A percentile compares a stretch with the other conserved stretches of the same genome.
phyloP scores from a whole-genome alignment of 2,329 filamentous ascomycete genomes.

The Aspergillus intermedius region DNA sequence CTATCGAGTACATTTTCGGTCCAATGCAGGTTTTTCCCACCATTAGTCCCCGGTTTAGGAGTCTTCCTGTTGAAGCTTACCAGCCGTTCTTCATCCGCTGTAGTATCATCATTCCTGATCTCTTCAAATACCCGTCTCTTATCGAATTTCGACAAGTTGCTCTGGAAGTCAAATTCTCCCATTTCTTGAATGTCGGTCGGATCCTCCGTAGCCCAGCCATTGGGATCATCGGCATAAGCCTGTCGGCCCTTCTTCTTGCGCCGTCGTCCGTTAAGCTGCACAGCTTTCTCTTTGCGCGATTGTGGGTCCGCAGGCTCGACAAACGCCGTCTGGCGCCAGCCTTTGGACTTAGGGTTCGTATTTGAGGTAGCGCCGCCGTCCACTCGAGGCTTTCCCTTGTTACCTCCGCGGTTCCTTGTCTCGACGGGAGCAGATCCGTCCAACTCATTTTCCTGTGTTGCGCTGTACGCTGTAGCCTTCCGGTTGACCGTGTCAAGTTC shows the following conservation, averaged over 20 bases:
- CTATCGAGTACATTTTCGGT: constrained; percentile 81
- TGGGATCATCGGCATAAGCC: constrained; percentile 52
- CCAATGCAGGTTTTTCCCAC: constrained; percentile 85
- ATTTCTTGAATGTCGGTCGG: constrained; percentile 90
- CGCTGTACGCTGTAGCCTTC: constrained; percentile 7
- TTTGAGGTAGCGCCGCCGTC: constrained; percentile 26
- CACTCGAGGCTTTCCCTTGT: constrained; percentile 41
- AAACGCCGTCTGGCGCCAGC: constrained; percentile 62
- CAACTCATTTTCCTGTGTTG: constrained; percentile 10
- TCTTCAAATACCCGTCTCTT: constrained; percentile 88
- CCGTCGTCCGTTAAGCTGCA: constrained; percentile 29
- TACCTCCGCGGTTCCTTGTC: constrained; percentile 42
- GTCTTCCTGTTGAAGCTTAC: constrained; percentile 75
- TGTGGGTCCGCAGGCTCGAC: constrained; percentile 47
- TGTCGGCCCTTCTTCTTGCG: constrained; percentile 42
- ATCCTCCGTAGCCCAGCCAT: constrained; percentile 93
- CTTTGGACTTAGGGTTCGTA: constrained; percentile 48
- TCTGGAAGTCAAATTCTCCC: constrained; percentile 90
- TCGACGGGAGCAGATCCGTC: constrained; percentile 16
- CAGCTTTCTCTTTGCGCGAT: constrained; percentile 22
- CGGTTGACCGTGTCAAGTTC: constrained; percentile 25
- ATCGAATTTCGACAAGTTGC: constrained; percentile 87
- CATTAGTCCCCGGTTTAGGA: constrained; percentile 60
- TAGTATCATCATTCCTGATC: constrained; percentile 78
- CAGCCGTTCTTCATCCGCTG: constrained; percentile 84